Conservation (phyloP, 208 protist species). For the Crithidia bombi region DNA sequence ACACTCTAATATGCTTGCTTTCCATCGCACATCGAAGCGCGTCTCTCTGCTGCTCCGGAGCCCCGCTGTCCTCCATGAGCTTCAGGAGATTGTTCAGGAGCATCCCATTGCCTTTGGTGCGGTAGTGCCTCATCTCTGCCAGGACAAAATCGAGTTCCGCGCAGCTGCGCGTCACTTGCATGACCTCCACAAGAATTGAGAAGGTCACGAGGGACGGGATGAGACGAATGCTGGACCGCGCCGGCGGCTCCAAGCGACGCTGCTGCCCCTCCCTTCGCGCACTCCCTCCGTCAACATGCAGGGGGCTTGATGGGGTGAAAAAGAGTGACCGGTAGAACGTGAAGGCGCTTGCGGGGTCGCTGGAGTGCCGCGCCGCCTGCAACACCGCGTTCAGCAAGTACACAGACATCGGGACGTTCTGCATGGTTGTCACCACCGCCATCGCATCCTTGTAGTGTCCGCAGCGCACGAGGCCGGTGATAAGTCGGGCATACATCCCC, state of each 20-base stretch:
- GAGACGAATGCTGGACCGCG: constrained; percentile 18
- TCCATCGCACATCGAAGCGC: constrained; percentile 32
- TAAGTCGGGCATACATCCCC: constrained; percentile 62
- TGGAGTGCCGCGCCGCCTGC: constrained; percentile 58
- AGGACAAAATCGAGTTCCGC: constrained; percentile 64
- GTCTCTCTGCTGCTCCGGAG: neutral
- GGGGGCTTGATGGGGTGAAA: constrained; percentile 17
- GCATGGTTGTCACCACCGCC: constrained; percentile 60
- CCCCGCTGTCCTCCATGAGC: constrained; percentile 12
- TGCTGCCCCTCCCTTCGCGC: neutral
- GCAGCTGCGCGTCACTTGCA: constrained; percentile 34
- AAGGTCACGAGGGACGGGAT: constrained; percentile 56
- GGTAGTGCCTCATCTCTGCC: constrained; percentile 61
- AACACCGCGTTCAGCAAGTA: constrained; percentile 77
- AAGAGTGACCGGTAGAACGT: constrained; percentile 64
- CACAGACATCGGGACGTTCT: constrained; percentile 56
- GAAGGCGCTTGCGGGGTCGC: constrained; percentile 69
- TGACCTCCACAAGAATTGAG: constrained; percentile 69
- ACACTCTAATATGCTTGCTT: constrained; percentile 31
- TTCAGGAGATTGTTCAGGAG: constrained; percentile 68
- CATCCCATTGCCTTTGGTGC: constrained; percentile 50
- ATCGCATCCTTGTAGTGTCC: constrained; percentile 66
- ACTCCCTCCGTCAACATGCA: constrained; percentile 6
- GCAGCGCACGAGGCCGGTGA: constrained; percentile 70
- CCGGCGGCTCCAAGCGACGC: constrained; percentile 6